phyloP scores from a whole-genome alignment of 2,329 filamentous ascomycete genomes.

The Alternaria triticina region DNA sequence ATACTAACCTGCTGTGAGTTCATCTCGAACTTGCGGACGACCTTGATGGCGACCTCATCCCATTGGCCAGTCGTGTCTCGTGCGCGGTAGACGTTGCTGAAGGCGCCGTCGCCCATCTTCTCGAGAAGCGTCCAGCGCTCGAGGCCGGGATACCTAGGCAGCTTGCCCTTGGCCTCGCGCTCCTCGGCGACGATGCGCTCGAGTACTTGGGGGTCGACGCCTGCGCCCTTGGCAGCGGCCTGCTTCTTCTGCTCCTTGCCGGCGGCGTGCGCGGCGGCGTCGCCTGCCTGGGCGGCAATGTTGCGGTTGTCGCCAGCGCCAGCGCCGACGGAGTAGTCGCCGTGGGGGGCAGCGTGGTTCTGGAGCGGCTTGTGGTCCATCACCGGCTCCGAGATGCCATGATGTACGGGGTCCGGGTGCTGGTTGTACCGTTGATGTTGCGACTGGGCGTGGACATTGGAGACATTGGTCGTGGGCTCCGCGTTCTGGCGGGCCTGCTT shows the following conservation, averaged over 20 bases:
- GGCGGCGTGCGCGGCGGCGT: conserved; percentile 67
- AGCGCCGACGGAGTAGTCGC: conserved; percentile 68
- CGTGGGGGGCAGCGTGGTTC: conserved; percentile 57
- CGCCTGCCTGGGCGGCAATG: conserved; percentile 70
- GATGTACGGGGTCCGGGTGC: conserved; percentile 58
- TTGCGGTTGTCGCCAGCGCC: conserved; percentile 68
- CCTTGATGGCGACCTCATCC: conserved; percentile 93
- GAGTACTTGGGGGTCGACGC: conserved; percentile 68
- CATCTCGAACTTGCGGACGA: conserved; percentile 99
- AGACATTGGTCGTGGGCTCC: conserved; percentile 68
- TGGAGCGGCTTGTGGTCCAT: conserved; percentile 63
- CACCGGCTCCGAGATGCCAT: conserved; percentile 63
- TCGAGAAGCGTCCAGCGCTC: conserved; percentile 86
- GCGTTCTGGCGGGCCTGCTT: conserved; percentile 83
- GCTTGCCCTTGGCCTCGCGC: conserved; percentile 81
- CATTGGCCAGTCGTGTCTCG: conserved; percentile 74
- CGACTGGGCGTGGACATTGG: conserved; percentile 64
- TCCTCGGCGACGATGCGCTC: conserved; percentile 91
- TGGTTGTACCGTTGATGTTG: conserved; percentile 64
- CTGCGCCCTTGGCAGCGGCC: conserved; percentile 54
- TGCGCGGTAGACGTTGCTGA: conserved; percentile 97
- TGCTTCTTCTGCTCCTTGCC: conserved; percentile 66
- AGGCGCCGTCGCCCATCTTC: conserved; percentile 99
- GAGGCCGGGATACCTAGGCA: conserved; percentile 83
- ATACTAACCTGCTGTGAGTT: conserved; percentile 94